Evolutionary conservation across 371 early-diverging fungal genomes (phyloP), one percentile per base, ranked within the genome.

Genomic region (Mortierella sp.): DNA sequence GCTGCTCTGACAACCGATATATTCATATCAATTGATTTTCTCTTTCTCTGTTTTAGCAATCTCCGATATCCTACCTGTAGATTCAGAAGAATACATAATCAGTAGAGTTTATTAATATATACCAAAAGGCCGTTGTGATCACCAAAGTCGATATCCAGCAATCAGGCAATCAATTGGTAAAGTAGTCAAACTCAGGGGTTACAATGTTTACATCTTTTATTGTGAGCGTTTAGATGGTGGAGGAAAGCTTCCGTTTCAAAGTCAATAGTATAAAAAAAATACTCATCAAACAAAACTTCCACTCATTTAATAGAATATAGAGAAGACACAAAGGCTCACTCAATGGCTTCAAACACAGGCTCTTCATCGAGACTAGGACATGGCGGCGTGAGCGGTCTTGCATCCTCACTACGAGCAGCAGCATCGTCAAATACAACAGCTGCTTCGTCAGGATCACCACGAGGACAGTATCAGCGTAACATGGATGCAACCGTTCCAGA

Each of bases 371-470:
- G 74, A 28, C 67, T 67, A 52, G 73, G 78, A 39, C 68, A 62
- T 59, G 79, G 79, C 24, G 75, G 72, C 20, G 75, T 81, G 62
- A 68, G 73, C 16, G 76, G 76, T 5, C 68, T 81, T 26, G 83
- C 83, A 49, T 81, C 83, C 60, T 81, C 83, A 28, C 63, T 81
- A 28, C 66, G 83, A 60, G 76, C 83, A 10, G 74, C 78, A 16
- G 70, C 70, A 6, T 39, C 64, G 20, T 47, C 64, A 24, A 58
- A 62, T 22, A 47, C 68, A 35, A 35, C 68, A 12, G 43, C 66
- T 30, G 30, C 63, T 61, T 40, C 47, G 24, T 26, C 52, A 39
- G 62, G 63, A 32, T 59, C 55, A 2, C 69, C 55, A 2, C 69
- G 66, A 40, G 64, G 61, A 32, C 70, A 58, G 20, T 57, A 75